Evolutionary conservation across 106 monocot species (phyloP), one percentile per base, ranked within the genome.

Genomic region (Xerophyta viscosa): DNA sequence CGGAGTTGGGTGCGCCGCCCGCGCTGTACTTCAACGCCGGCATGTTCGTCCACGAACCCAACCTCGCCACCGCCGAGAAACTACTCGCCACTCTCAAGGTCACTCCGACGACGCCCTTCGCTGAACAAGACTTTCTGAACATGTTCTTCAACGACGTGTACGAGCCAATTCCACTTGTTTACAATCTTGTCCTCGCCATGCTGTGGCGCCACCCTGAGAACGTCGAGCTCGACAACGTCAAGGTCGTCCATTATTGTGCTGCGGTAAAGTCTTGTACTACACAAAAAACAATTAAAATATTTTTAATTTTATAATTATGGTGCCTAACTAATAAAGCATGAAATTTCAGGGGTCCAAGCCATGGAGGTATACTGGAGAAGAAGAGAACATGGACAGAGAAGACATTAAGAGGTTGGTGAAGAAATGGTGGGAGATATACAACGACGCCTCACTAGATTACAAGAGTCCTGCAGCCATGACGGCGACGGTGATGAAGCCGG

Each of bases 1-100:
- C 33, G 7, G 48, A 72, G 62, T 19, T 68, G 37, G 83, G 83
- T 24, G 79, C 83, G 0, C 75, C 64, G 8, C 88, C 83, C 9
- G 24, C 83, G 11, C 66, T 79, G 29, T 88, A 88, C 83, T 88
- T 88, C 76, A 83, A 88, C 67, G 88, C 83, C 42, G 88, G 88
- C 41, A 83, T 88, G 83, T 79, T 88, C 69, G 76, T 88, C 21
- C 54, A 43, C 46, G 88, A 83, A 62, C 88, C 88, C 14, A 83
- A 72, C 64, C 29, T 56, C 10, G 59, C 65, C 45, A 73, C 79
- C 9, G 50, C 62, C 29, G 50, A 69, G 30, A 15, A 27, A 1
- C 72, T 88, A 2, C 76, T 83, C 54, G 41, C 45, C 20, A 53
- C 43, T 2, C 60, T 88, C 21, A 4, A 53, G 28, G 45, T 66